These are phyloP conservation scores for Venturia effusa DNA, from an alignment of 2,329 filamentous ascomycete genomes.

Conservation along the genomic window DNA sequence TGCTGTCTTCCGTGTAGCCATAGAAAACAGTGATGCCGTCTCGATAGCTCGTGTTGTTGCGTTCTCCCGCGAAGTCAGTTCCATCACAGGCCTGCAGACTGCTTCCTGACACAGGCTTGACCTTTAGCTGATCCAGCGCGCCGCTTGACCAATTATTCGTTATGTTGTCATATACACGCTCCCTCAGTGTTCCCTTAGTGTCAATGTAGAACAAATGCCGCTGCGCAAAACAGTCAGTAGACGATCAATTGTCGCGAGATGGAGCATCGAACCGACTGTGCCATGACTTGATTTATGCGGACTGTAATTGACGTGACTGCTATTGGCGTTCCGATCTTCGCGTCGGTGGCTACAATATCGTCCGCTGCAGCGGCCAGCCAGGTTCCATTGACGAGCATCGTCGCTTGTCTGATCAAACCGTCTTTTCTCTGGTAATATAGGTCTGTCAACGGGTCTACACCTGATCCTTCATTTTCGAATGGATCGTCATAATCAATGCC, in stretches of 20 bases:
- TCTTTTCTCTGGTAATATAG: constrained; percentile 2
- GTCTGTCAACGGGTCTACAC: neutral
- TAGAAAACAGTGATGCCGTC: constrained; percentile 3
- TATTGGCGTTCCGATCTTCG: neutral
- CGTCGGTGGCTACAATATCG: neutral
- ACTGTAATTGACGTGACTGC: constrained; percentile 5
- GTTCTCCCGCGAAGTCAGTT: neutral
- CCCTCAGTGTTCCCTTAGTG: neutral
- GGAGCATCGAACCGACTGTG: neutral
- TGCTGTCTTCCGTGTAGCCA: constrained; percentile 1
- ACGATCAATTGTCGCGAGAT: neutral
- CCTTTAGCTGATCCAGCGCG: neutral
- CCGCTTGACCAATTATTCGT: neutral
- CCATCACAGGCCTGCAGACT: constrained; percentile 1
- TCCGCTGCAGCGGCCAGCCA: neutral
- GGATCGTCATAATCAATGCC: constrained; percentile 3
- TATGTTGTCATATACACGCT: neutral
- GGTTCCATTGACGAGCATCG: neutral
- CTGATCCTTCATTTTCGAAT: neutral
- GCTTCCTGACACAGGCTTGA: neutral
- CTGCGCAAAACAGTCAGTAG: constrained; percentile 5
- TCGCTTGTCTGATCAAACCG: neutral
- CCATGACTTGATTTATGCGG: constrained; percentile 1
- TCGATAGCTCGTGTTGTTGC: neutral
- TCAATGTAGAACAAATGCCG: constrained; percentile 4